Evolutionary conservation across 2,329 filamentous ascomycete species (phyloP).

Genomic region (Leptographium galeiforme): DNA sequence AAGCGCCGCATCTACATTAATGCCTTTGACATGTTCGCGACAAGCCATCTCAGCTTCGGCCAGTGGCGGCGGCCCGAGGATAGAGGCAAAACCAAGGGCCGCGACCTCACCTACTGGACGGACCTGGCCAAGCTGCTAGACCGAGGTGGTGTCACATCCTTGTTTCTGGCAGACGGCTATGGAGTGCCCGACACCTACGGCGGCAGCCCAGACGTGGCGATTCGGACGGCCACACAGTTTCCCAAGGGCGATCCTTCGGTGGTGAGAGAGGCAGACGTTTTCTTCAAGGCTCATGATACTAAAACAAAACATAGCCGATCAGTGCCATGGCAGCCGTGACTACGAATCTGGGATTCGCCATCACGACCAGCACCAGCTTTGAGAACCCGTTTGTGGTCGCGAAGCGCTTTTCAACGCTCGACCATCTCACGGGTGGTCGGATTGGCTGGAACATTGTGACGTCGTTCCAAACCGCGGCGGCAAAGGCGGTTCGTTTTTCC

Average conservation of each 20-base stretch:
- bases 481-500: too few relatives aligned
- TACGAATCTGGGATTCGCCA: conserved; percentile 7
- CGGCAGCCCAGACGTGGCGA: conserved; percentile 12
- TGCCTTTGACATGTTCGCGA: too few relatives aligned
- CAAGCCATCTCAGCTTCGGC: too few relatives aligned
- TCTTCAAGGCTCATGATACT: too few relatives aligned
- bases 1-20: too few relatives aligned
- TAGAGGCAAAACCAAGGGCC: too few relatives aligned
- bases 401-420: conserved; percentile 3
- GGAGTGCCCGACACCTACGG: not conserved
- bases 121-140: conserved; percentile 46
- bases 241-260: conserved; percentile 34
- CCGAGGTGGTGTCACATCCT: conserved; percentile 45
- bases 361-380: conserved; percentile 5
- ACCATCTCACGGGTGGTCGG: conserved; percentile 9
- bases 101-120: conserved; percentile 44
- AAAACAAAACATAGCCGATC: too few relatives aligned
- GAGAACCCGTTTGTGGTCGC: conserved; percentile 7
- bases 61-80: too few relatives aligned
- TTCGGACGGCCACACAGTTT: conserved; percentile 53
- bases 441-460: conserved; percentile 23
- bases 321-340: conserved; percentile 9
- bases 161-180: conserved; percentile 55
- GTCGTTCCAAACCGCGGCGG: conserved; percentile 5
- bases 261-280: conserved; percentile 50